Conservation (phyloP, 371 early-diverging fungal genomes). For the Mortierella sp. region DNA sequence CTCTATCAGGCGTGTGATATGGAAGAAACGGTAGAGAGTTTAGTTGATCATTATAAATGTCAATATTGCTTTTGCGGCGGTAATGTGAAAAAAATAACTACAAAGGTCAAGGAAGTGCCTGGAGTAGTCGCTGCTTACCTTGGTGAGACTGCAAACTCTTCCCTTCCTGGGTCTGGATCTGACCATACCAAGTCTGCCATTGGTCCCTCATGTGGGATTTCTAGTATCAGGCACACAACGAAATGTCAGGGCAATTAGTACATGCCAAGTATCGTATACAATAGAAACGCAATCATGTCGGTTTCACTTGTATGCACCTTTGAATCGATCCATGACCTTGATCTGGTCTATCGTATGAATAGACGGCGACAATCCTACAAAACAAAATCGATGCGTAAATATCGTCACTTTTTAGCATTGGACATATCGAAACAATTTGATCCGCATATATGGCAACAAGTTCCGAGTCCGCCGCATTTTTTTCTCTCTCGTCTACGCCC, state of each 20-base stretch:
- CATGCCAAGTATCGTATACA: too few species aligned
- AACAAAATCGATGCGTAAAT: neutral
- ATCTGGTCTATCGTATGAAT: conserved; percentile 95
- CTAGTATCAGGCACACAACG: conserved; percentile 59
- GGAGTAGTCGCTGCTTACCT: conserved; percentile 59
- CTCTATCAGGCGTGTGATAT: conserved; percentile 64
- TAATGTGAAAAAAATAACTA: neutral
- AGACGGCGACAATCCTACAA: conserved; percentile 90
- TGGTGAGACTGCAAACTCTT: conserved; percentile 89
- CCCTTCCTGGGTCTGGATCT: conserved; percentile 90
- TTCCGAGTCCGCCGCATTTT: too few species aligned
- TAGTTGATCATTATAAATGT: too few species aligned
- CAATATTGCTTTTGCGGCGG: too few species aligned
- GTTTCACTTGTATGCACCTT: conserved; percentile 81
- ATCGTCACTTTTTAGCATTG: neutral
- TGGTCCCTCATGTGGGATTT: conserved; percentile 98
- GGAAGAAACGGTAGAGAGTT: neutral
- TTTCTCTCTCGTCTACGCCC: too few species aligned
- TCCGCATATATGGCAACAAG: conserved; percentile 22
- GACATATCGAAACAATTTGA: conserved; percentile 40
- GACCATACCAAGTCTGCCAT: conserved; percentile 99
- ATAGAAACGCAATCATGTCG: too few species aligned
- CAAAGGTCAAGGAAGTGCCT: neutral
- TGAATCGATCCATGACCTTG: conserved; percentile 88
- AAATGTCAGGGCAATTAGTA: neutral